Percentiles rank a stretch among this genome's conserved stretches.
Conservation (phyloP, 352 stramenopile species). For the Phytophthora kernoviae region DNA sequence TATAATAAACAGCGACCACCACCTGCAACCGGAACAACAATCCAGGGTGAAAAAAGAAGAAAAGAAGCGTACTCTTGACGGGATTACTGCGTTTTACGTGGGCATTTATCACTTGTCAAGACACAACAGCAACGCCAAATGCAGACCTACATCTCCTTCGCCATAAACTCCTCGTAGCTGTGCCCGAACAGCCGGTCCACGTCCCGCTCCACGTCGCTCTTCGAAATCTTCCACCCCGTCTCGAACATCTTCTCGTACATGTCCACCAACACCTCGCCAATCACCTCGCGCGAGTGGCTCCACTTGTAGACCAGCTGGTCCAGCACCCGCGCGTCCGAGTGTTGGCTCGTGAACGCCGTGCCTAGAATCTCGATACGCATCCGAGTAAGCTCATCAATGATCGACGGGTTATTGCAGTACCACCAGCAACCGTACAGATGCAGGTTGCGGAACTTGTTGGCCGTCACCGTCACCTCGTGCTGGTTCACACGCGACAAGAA, state of each 20-base stretch:
- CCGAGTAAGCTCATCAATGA: constrained; percentile 86
- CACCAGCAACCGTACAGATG: constrained; percentile 95
- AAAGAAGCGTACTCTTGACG: too few species aligned
- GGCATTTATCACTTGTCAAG: not conserved
- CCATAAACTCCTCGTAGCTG: constrained; percentile 94
- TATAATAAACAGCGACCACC: too few species aligned
- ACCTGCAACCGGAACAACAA: too few species aligned
- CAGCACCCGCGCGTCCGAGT: constrained; percentile 93
- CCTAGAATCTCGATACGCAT: constrained; percentile 95
- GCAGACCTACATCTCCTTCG: constrained; percentile 47
- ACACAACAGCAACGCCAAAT: not conserved
- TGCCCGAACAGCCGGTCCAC: constrained; percentile 84
- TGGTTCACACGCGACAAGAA: constrained; percentile 94
- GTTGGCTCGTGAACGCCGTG: constrained; percentile 93
- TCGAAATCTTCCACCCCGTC: constrained; percentile 88
- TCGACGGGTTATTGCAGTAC: constrained; percentile 97
- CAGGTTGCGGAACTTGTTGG: constrained; percentile 94
- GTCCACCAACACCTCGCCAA: constrained; percentile 85
- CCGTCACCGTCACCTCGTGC: constrained; percentile 93
- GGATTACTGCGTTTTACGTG: not conserved
- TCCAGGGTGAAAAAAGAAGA: too few species aligned
- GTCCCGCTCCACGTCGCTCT: constrained; percentile 86
- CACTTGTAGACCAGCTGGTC: constrained; percentile 97
- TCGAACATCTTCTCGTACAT: constrained; percentile 89
- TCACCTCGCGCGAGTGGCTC: constrained; percentile 90